Conservation (phyloP, 257 asterid genomes). For the Lycium barbarum region DNA sequence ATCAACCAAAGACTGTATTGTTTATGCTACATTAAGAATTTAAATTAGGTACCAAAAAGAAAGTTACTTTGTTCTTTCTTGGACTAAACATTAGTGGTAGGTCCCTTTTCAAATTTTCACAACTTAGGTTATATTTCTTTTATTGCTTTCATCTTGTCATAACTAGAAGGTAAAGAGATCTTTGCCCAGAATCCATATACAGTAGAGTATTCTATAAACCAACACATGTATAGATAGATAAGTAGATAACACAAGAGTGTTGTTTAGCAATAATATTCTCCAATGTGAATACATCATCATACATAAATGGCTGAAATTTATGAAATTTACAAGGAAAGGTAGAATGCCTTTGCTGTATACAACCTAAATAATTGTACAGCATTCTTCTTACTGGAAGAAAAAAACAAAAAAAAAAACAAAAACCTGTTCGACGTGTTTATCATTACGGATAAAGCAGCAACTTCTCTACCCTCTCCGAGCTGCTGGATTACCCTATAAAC, state of each 20-base stretch:
- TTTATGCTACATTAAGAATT: conserved; percentile 5
- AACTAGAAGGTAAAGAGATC: not conserved
- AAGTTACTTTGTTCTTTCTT: not conserved
- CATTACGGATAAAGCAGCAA: not conserved
- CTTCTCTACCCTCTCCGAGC: not conserved
- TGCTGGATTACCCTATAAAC: not conserved
- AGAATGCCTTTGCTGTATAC: not conserved
- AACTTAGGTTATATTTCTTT: not conserved
- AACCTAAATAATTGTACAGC: not conserved
- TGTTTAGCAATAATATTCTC: not conserved
- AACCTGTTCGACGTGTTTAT: not conserved
- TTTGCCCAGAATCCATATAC: not conserved
- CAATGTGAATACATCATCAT: not conserved
- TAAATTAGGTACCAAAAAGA: not conserved
- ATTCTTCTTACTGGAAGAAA: not conserved
- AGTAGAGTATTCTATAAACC: not conserved
- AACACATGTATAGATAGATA: not conserved
- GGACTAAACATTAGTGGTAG: not conserved
- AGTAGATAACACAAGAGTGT: not conserved
- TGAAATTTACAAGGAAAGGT: not conserved
- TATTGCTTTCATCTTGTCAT: not conserved
- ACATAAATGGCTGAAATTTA: not conserved
- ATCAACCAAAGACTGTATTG: not conserved
- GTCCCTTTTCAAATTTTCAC: not conserved
- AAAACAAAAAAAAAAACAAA: too few relatives aligned